Percentiles rank a stretch among this genome's conserved stretches.
Conservation (phyloP, 1,139 yeast genomes). For the Kodamaea fungicola region DNA sequence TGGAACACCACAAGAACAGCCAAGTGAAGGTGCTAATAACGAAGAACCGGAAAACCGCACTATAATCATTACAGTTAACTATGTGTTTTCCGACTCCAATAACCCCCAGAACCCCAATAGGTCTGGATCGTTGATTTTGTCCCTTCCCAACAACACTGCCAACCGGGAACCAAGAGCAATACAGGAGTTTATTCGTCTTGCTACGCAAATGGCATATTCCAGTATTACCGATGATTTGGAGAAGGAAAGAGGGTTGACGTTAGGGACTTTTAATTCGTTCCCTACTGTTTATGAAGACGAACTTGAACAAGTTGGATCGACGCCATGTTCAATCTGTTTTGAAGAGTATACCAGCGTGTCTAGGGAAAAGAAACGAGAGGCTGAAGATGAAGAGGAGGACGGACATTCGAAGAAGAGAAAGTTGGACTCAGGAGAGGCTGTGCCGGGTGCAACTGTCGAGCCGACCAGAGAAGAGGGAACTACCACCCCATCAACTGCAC, state of each 20-base stretch:
- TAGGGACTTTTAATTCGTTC: slow-evolving; percentile 49
- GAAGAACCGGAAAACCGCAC: slow-evolving; percentile 17
- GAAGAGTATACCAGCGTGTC: slow-evolving; percentile 41
- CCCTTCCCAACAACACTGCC: slow-evolving; percentile 61
- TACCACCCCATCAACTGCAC: background rate
- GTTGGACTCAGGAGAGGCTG: background rate
- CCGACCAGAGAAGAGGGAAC: background rate
- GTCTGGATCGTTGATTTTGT: slow-evolving; percentile 55
- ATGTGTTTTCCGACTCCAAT: slow-evolving; percentile 43
- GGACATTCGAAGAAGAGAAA: slow-evolving; percentile 13
- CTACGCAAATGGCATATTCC: slow-evolving; percentile 66
- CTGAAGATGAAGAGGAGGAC: slow-evolving; percentile 16
- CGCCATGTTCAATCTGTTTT: slow-evolving; percentile 64
- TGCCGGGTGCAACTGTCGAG: background rate
- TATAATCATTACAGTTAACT: slow-evolving; percentile 43
- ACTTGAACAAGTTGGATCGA: slow-evolving; percentile 21
- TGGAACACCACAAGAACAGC: background rate
- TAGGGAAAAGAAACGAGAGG: slow-evolving; percentile 2
- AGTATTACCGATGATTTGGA: slow-evolving; percentile 48
- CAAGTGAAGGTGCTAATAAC: background rate
- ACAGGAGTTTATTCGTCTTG: slow-evolving; percentile 58
- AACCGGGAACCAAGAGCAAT: slow-evolving; percentile 52
- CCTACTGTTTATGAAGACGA: slow-evolving; percentile 32
- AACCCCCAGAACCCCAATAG: slow-evolving; percentile 41
- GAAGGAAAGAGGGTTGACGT: slow-evolving; percentile 48